Conservation (phyloP, 192 early-diverging fungal species). For the Chytriomyces hyalinus region DNA sequence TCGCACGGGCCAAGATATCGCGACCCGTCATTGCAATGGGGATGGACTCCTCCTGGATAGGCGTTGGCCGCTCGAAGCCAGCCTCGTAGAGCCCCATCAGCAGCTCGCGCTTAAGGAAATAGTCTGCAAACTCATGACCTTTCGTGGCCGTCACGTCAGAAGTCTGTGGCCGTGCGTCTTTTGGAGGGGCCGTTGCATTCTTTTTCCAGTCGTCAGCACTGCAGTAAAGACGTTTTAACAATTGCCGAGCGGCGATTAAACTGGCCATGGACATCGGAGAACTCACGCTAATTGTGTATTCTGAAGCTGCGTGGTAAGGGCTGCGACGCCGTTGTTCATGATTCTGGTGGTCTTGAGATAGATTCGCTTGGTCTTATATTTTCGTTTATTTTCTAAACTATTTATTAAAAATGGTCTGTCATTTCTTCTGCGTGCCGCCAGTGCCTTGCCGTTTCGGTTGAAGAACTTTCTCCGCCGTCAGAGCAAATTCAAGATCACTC, state of each 20-base stretch:
- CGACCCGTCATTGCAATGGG: slow-evolving; percentile 94
- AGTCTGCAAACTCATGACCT: slow-evolving; percentile 99
- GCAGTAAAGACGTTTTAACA: background rate
- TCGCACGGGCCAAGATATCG: slow-evolving; percentile 93
- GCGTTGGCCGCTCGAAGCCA: slow-evolving; percentile 95
- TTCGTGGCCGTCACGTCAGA: slow-evolving; percentile 97
- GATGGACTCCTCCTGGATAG: slow-evolving; percentile 99
- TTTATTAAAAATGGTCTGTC: background rate
- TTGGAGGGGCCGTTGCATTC: slow-evolving; percentile 71
- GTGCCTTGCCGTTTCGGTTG: background rate
- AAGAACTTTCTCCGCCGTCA: slow-evolving; percentile 31
- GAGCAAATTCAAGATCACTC: slow-evolving; percentile 45
- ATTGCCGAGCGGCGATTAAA: background rate
- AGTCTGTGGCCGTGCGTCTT: slow-evolving; percentile 93
- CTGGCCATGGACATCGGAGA: background rate
- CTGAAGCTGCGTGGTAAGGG: slow-evolving; percentile 13
- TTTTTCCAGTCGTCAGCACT: slow-evolving; percentile 46
- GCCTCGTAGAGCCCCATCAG: slow-evolving; percentile 99
- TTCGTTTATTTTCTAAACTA: background rate
- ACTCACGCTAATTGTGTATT: background rate
- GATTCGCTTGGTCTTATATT: background rate
- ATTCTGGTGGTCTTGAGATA: background rate
- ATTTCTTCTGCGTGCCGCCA: background rate
- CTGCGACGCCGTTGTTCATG: background rate
- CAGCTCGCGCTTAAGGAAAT: slow-evolving; percentile 94